A percentile compares a stretch with the other conserved stretches of the same genome.
Conservation (phyloP, 495 filamentous ascomycete genomes). For the Talaromyces thailandensis region DNA sequence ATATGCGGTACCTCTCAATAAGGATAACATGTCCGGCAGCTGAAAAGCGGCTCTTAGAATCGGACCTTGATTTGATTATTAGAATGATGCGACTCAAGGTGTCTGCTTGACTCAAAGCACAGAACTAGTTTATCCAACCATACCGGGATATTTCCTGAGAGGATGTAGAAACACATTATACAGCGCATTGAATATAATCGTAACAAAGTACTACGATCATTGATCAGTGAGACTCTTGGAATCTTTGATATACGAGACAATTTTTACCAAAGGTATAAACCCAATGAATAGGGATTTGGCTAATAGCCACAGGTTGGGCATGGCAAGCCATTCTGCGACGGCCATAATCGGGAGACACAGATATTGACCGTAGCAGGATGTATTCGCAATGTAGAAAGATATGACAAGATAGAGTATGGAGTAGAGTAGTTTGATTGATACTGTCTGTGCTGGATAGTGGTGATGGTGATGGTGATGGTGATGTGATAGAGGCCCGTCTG, state of each 20-base stretch:
- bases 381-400: background rate
- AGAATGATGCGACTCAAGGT: background rate
- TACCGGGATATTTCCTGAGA: slow-evolving; percentile 16
- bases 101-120: background rate
- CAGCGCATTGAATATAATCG: background rate
- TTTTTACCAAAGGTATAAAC: background rate
- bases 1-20: slow-evolving; percentile 14
- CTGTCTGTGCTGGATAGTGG: background rate
- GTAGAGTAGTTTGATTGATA: background rate
- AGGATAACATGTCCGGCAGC: background rate
- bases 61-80: background rate
- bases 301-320: background rate
- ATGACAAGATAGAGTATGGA: too few species aligned
- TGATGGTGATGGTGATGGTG: background rate
- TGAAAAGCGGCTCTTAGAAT: background rate
- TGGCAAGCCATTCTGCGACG: background rate
- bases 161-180: slow-evolving; percentile 24
- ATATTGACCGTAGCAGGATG: background rate
- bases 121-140: too few species aligned
- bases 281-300: background rate
- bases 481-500: background rate
- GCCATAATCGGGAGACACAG: background rate
- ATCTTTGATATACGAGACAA: background rate
- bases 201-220: background rate
- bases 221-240: background rate